Percentiles rank a stretch among this genome's conserved stretches.
phyloP scores from a whole-genome alignment of 495 filamentous ascomycete species.

The Aspergillus homomorphus region DNA sequence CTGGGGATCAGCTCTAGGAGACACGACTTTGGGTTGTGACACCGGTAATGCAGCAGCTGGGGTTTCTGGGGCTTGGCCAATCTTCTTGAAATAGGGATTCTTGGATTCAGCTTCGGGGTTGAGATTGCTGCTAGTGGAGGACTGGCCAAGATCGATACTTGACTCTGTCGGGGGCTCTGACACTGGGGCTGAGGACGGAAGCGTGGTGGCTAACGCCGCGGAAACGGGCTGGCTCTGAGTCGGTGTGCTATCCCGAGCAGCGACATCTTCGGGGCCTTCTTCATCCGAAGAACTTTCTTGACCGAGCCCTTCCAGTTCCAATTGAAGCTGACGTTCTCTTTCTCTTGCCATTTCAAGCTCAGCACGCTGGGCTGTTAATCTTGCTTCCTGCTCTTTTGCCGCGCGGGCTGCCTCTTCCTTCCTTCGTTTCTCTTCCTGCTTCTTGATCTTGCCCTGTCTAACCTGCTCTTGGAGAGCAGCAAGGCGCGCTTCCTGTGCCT shows the following conservation, averaged over 20 bases:
- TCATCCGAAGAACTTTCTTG: conserved; percentile 83
- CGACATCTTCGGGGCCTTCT: conserved; percentile 76
- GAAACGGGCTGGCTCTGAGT: conserved; percentile 60
- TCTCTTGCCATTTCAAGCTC: conserved; percentile 90
- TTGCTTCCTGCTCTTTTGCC: conserved; percentile 84
- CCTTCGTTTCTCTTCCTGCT: conserved; percentile 87
- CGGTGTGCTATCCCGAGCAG: conserved; percentile 79
- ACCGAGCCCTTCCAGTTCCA: conserved; percentile 79
- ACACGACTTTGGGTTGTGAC: conserved; percentile 30
- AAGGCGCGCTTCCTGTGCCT: conserved; percentile 77
- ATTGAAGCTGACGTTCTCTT: conserved; percentile 81
- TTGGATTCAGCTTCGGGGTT: conserved; percentile 50
- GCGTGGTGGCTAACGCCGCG: conserved; percentile 36
- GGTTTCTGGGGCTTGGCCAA: conserved; percentile 43
- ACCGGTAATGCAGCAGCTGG: conserved; percentile 19
- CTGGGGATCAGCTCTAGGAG: conserved; percentile 45
- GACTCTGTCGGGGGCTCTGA: conserved; percentile 21
- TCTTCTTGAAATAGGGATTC: conserved; percentile 73
- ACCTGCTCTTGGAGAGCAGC: conserved; percentile 92
- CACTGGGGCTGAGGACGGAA: conserved; percentile 37
- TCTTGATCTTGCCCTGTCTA: conserved; percentile 91
- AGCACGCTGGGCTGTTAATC: conserved; percentile 78
- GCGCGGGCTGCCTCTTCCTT: conserved; percentile 84
- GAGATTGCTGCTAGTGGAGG: conserved; percentile 25
- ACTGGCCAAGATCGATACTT: conserved; percentile 23